phyloP scores from a whole-genome alignment of 106 monocot species.

The Alisma plantagoaquatica region DNA sequence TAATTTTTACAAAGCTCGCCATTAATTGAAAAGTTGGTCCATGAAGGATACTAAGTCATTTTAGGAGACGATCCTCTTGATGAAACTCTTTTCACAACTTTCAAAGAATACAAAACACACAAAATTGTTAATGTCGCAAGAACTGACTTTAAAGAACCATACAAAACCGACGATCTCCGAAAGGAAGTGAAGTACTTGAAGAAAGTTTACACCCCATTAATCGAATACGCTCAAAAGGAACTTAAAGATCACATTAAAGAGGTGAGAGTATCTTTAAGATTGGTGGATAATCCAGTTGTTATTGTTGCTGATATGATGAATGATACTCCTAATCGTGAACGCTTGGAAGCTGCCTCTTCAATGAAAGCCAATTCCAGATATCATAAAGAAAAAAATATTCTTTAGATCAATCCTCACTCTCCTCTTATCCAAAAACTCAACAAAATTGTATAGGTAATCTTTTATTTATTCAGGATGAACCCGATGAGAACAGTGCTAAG shows the following conservation, averaged over 20 bases:
- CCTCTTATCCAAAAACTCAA: no score
- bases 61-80: slow-evolving; percentile 93
- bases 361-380: no score
- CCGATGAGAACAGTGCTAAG: no score
- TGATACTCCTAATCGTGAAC: background rate
- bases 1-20: slow-evolving; percentile 95
- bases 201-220: background rate
- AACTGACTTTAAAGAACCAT: slow-evolving; percentile 93
- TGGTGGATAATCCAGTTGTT: background rate
- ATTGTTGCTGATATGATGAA: background rate
- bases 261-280: background rate
- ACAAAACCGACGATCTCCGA: slow-evolving; percentile 15
- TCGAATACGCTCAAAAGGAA: background rate
- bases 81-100: slow-evolving; percentile 89
- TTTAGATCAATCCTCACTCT: no score
- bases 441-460: no score
- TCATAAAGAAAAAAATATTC: no score
- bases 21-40: slow-evolving; percentile 86
- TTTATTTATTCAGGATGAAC: no score
- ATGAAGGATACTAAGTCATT: slow-evolving; percentile 96
- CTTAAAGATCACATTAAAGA: background rate
- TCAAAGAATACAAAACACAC: slow-evolving; percentile 94
- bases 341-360: no score
- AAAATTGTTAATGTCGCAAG: slow-evolving; percentile 92
- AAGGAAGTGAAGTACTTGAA: background rate